Evolutionary conservation across 164 flowering plant genomes (phyloP), one percentile per base, ranked within the genome.

Genomic region (Vitis cinerea): DNA sequence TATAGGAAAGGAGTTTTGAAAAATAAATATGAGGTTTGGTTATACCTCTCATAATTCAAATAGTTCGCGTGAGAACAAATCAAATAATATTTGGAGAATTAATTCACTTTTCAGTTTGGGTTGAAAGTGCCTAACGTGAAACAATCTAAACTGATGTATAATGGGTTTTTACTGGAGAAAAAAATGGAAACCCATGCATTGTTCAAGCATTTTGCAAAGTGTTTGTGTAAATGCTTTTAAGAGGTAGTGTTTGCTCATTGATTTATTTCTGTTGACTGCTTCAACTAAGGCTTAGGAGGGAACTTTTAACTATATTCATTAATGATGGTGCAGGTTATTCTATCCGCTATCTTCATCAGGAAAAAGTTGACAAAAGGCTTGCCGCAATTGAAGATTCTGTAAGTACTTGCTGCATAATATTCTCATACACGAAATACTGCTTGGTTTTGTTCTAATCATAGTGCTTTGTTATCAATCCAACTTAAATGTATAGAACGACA

Each of bases 301-400:
- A 57, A 8, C 15, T n/a, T 48, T 44, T 65, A 15, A 53, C 50
- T 13, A 48, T 17, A 31, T 15, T 30, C 29, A 31, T 44, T 10
- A 7, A 50, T 72, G 47, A n/a, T 78, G 57, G 16, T 81, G 79
- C 86, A 93, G 98, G 99, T 60, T 95, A 95, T 81, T 75, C 92
- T 27, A 44, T 95, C 59, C 87, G 98, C 16, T 86, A 85, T 67
- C 64, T 71, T 59, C 97, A 91, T 82, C 83, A 95, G 53, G 51
- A 85, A 48, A 88, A 75, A 76, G 92, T 95, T 61, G 94, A 88
- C 63, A 74, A 78, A 65, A 84, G 86, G 83, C 98, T 95, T 64
- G 89, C 88, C 62, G 81, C 94, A 27, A 95, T 95, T 75, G 99
- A 93, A 71, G 74, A 81, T 61, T 87, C 93, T 72, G 99, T 95